Conservation (phyloP, 2,329 filamentous ascomycete genomes). For the Bipolaris sorokiniana region DNA sequence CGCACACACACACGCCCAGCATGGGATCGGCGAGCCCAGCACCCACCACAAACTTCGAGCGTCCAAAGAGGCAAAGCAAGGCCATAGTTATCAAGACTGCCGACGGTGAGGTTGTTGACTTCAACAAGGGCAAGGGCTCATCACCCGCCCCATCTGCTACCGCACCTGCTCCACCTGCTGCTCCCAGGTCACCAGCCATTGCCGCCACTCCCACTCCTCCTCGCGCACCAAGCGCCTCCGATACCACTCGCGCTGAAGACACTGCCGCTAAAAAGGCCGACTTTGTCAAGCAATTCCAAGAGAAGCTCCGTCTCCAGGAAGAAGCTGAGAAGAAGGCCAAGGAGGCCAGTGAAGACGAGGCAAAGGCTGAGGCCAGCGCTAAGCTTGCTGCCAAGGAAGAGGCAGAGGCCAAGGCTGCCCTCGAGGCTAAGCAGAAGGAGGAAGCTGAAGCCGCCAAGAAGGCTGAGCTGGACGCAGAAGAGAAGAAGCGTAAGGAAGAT, state of each 20-base stretch:
- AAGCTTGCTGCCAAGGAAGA: constrained; percentile 59
- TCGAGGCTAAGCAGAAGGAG: constrained; percentile 38
- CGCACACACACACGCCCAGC: constrained; percentile 62
- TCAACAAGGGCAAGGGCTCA: constrained; percentile 55
- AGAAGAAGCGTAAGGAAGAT: constrained; percentile 47
- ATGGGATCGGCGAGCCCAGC: constrained; percentile 64
- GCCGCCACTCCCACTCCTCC: constrained; percentile 72
- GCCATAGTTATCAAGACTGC: constrained; percentile 85
- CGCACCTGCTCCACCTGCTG: constrained; percentile 53
- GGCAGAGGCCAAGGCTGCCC: constrained; percentile 44
- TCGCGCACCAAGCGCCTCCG: constrained; percentile 68
- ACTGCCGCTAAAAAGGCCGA: constrained; percentile 65
- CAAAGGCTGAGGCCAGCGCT: constrained; percentile 54
- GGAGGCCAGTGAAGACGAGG: constrained; percentile 50
- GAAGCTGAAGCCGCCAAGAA: constrained; percentile 50
- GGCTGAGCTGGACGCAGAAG: constrained; percentile 47
- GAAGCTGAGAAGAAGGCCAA: constrained; percentile 65
- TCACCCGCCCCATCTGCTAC: constrained; percentile 51
- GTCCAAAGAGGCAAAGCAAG: constrained; percentile 69
- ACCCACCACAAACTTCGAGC: constrained; percentile 67
- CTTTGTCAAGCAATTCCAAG: constrained; percentile 73
- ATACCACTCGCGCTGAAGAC: constrained; percentile 69
- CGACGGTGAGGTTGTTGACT: constrained; percentile 75
- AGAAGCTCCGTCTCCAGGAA: constrained; percentile 55
- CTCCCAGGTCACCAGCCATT: constrained; percentile 66